Evolutionary conservation across 352 stramenopile species (phyloP).

Genomic region (Aphanomyces stellatus): DNA sequence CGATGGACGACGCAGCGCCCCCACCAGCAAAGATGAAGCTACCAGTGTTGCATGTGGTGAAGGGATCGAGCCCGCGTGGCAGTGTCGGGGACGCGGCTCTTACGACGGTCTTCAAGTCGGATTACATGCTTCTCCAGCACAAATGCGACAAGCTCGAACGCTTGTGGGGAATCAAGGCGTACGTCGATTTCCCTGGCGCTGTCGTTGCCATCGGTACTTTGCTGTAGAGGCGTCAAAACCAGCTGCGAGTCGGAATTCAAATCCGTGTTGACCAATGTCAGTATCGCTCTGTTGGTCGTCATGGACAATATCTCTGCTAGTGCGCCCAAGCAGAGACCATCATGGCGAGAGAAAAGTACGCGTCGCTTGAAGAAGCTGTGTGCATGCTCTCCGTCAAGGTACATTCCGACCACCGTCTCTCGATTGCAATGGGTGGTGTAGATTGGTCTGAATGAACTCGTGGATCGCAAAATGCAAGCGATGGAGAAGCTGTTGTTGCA

Average conservation of each 20-base stretch:
- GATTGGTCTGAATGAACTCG: slow-evolving; percentile 1
- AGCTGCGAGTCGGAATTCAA: neutral
- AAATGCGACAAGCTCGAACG: neutral
- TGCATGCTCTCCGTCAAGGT: slow-evolving; percentile 1
- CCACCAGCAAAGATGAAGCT: neutral
- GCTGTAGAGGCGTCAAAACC: too few relatives aligned
- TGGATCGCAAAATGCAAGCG: slow-evolving; percentile 7
- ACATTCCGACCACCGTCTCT: neutral
- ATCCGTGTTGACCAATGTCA: neutral
- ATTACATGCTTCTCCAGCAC: neutral
- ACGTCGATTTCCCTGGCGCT: too few relatives aligned
- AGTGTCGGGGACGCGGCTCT: neutral
- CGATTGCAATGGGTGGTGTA: neutral
- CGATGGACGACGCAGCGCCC: too few relatives aligned
- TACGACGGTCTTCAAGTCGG: neutral
- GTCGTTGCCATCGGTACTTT: too few relatives aligned
- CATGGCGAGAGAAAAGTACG: neutral
- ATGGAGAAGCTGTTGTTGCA: slow-evolving; percentile 1
- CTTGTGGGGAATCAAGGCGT: neutral
- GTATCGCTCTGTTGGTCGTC: too few relatives aligned
- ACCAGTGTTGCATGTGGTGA: neutral
- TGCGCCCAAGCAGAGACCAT: neutral
- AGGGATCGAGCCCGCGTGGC: neutral
- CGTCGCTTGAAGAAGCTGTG: neutral
- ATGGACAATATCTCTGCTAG: neutral